These are phyloP conservation scores for Yamadazyma sp. DNA, from an alignment of 1,139 yeast genomes.

Conservation along the genomic window DNA sequence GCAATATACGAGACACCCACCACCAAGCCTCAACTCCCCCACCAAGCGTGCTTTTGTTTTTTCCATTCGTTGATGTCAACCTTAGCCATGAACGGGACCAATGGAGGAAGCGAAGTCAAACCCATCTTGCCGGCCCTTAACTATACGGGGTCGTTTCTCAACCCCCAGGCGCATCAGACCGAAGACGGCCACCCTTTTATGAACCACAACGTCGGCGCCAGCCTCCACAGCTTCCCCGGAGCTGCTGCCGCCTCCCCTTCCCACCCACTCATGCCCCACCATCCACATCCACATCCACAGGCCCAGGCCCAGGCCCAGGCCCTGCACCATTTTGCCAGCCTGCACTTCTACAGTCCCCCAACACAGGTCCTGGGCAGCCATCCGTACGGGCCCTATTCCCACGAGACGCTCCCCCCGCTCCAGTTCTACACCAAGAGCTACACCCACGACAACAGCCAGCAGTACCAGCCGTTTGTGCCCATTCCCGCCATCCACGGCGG, in stretches of 20 bases:
- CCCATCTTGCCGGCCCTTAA: constrained; percentile 16
- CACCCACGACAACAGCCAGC: not conserved
- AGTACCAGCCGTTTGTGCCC: not conserved
- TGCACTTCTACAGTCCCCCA: not conserved
- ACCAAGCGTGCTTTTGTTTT: not conserved
- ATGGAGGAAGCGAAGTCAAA: constrained; percentile 9
- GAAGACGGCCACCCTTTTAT: not conserved
- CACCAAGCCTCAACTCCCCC: no score
- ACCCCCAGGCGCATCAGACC: not conserved
- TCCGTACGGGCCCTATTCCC: not conserved
- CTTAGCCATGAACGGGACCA: not conserved
- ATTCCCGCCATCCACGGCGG: not conserved
- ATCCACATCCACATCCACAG: not conserved
- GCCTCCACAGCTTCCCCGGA: not conserved
- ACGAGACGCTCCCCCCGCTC: constrained; percentile 6
- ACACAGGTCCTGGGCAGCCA: not conserved
- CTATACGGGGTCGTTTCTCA: constrained; percentile 1
- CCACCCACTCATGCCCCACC: not conserved
- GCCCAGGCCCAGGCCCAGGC: not conserved
- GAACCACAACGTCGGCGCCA: not conserved
- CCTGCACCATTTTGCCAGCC: not conserved
- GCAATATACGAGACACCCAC: no score
- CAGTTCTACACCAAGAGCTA: constrained; percentile 6
- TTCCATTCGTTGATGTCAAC: not conserved
- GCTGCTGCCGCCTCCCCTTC: constrained; percentile 1